These are phyloP conservation scores for Phytophthora podocarpi DNA, from an alignment of 352 stramenopile species.

Conservation along the genomic window DNA sequence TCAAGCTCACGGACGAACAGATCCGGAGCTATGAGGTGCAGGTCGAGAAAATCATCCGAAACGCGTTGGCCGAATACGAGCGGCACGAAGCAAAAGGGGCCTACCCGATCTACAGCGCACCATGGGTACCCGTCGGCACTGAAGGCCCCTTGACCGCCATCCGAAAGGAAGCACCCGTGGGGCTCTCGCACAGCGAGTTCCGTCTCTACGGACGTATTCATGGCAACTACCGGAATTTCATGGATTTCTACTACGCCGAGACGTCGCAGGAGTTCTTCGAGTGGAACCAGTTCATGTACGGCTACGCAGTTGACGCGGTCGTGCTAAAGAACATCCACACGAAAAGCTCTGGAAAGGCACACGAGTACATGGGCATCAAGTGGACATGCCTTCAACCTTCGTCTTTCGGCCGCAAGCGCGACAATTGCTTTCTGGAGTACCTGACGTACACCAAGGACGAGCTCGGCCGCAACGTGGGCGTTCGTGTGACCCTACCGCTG, in stretches of 20 bases:
- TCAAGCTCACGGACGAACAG: conserved; percentile 38
- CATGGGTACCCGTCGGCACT: conserved; percentile 34
- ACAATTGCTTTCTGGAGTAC: conserved; percentile 81
- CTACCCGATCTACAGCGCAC: conserved; percentile 33
- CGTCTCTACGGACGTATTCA: conserved; percentile 64
- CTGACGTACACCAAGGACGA: conserved; percentile 69
- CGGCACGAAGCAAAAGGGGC: conserved; percentile 37
- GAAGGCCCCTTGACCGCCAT: conserved; percentile 42
- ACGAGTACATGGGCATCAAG: conserved; percentile 84
- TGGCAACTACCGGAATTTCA: conserved; percentile 62
- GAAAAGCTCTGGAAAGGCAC: conserved; percentile 25
- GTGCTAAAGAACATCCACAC: conserved; percentile 81
- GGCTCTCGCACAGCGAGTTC: conserved; percentile 34
- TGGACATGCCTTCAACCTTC: conserved; percentile 70
- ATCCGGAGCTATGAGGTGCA: conserved; percentile 35
- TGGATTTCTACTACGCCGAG: conserved; percentile 77
- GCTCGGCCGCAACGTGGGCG: conserved; percentile 54
- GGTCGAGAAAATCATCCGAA: conserved; percentile 36
- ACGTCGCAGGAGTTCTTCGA: conserved; percentile 64
- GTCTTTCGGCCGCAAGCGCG: conserved; percentile 57
- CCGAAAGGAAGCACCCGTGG: conserved; percentile 30
- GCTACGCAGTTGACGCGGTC: conserved; percentile 64
- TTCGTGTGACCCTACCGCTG: conserved; percentile 70
- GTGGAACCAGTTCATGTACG: conserved; percentile 74
- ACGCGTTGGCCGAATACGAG: conserved; percentile 41